Percentiles rank a stretch among this genome's conserved stretches.
Conservation (phyloP, 2,329 filamentous ascomycete genomes). For the Onygenales sp. region DNA sequence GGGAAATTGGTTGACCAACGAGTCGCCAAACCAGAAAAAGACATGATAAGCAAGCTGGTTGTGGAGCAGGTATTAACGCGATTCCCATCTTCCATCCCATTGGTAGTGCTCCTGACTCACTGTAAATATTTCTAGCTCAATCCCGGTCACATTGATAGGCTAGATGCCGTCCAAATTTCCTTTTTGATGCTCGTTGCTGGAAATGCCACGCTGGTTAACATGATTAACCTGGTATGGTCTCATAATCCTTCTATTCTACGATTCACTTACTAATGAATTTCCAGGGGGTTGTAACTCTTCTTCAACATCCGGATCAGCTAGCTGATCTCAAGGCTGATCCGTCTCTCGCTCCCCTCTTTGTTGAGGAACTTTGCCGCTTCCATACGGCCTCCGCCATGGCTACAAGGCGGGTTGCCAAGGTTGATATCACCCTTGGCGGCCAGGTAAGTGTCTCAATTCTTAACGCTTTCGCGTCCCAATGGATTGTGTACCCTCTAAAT, state of each 20-base stretch:
- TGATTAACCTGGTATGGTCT: constrained; percentile 34
- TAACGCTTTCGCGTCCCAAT: not conserved
- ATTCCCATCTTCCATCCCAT: not conserved
- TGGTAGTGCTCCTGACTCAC: not conserved
- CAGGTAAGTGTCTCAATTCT: constrained; percentile 18
- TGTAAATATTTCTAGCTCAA: constrained; percentile 11
- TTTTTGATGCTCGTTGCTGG: constrained; percentile 43
- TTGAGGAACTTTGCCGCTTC: constrained; percentile 41
- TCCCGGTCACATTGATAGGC: constrained; percentile 20
- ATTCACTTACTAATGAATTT: constrained; percentile 2
- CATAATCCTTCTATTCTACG: not conserved
- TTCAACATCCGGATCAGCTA: constrained; percentile 36
- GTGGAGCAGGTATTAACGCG: constrained; percentile 12
- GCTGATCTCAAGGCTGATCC: constrained; percentile 33
- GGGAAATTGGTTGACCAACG: constrained; percentile 34
- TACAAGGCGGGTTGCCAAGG: constrained; percentile 40
- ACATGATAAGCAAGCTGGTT: constrained; percentile 37
- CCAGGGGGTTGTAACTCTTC: constrained; percentile 37
- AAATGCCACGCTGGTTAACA: constrained; percentile 45
- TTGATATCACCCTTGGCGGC: constrained; percentile 36
- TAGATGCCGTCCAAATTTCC: constrained; percentile 35
- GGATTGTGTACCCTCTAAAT: not conserved
- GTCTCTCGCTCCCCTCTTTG: constrained; percentile 29
- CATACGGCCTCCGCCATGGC: constrained; percentile 41
- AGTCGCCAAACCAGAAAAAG: constrained; percentile 30